Base-by-base conservation (phyloP, 805 yeast genomes). In the Suhomyces sp. region DNA sequence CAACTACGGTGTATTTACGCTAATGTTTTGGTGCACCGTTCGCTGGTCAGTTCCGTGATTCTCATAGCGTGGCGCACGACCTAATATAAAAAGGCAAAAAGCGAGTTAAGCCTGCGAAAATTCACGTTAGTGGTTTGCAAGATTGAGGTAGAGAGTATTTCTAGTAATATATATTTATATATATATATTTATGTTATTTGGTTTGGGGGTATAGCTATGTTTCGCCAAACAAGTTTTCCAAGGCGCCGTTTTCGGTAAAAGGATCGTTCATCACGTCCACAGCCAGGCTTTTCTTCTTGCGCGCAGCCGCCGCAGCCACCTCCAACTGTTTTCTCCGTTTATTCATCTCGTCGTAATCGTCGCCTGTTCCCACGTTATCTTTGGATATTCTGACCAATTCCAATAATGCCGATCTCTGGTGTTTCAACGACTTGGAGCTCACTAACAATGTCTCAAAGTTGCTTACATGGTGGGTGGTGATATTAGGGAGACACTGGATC, bases 331-430 rank as follows among this genome's bases (percentile, higher is more conserved):
- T 82, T 62, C 71, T 78, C 64, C 83, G 78, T 64, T 71, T 81
- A 66, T 67, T 73, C 70, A 72, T 78, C 48, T 70, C 76, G 22
- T 73, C 78, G 24, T 70, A 76, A 7, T 72, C 76, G 38, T 69
- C 70, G 7, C 61, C 64, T 9, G 57, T 49, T 3, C 24, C 42
- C 41, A 57, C 60, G 36, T 60, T 61, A 59, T 76, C 82, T 56
- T 83, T 84, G 19, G 87, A 82, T 51, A 81, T 77, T 47, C 83
- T 79, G n/a, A 92, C 77, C 65, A 90, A 83, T 55, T 88, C 94
- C 54, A 90, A 69, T 69, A 92, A 80, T 24, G 90, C 84, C 23
- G 87, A 84, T 57, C 96, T 78, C 71, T 90, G 96, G 61, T 88
- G 94, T 57, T 91, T 81, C 59, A 87, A 73, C 46, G 85, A 79